Base-by-base conservation (phyloP, 768 basidiomycete genomes). In the Termitomyces sp. region DNA sequence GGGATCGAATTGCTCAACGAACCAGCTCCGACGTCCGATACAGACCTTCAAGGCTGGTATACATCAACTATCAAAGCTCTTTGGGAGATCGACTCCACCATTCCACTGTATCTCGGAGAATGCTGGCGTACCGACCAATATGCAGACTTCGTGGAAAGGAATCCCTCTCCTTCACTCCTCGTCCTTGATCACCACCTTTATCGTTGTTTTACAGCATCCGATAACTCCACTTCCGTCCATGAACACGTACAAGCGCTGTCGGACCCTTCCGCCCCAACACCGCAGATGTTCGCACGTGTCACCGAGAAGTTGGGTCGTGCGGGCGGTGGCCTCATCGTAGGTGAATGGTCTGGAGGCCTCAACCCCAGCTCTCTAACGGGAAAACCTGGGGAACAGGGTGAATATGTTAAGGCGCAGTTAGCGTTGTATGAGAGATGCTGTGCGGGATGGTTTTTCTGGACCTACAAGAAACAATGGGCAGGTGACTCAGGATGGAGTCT, bases 381-480 rank as follows among this genome's bases (percentile, higher is more conserved):
- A 2, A 60, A 59, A 27, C 54, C 56, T 0, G 73, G 75, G 16
- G 80, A 80, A 16, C 68, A 71, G 13, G 64, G 70, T 31, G 62
- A 64, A 16, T 93, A 82, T 55, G 73, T 87, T 4, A 65, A 74
- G 16, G 85, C 89, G 3, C 83, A 94, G 66, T 68, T 91, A 45
- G 77, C 75, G 18, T 60, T 89, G 36, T 92, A 80, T 56, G 88
- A 91, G 53, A 66, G 69, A 43, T 60, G 70, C 33, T 86, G 88
- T 55, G 82, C 80, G 0, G 91, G 91, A 5, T 88, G 81, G 79
- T 93, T 85, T 72, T 93, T 88, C 65, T 91, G 91, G 91, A 91
- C 88, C 35, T 87, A 83, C 64, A 91, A 85, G 74, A 90, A 91
- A 67, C 77, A 83, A 47, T 64, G 70, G 5, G 67, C 65, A 3